Evolutionary conservation across 805 yeast species (phyloP), one percentile per base, ranked within the genome.

Genomic region (Myxozyma kluyveri): DNA sequence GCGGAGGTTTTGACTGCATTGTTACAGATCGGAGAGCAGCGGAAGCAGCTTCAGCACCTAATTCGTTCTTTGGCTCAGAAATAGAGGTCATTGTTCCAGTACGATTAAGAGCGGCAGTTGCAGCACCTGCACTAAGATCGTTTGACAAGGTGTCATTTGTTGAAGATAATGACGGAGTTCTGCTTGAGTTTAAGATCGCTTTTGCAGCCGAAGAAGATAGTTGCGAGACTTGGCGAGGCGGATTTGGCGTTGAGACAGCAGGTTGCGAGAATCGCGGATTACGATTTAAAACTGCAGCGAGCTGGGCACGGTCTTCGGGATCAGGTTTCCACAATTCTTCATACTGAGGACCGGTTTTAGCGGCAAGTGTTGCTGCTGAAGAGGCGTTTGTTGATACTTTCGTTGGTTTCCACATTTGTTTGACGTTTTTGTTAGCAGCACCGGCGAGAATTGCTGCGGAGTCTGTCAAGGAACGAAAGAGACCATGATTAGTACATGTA

Each of bases 251-350:
- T 18, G 37, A 35, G 33, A 21, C 29, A 19, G 17, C 42, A 41
- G 27, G 46, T 12, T 53, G 40, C 47, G 72, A 52, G 78, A 79
- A 41, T 71, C 77, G 76, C 51, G 72, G 72, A 57, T 63, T 63
- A 49, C 63, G 61, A 43, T 68, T 68, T 37, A 67, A 67, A 47
- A 77, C 75, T 0, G 84, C 79, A 14, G 84, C 84, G 23, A 78
- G 68, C 27, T 83, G 85, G 26, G 83, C 83, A 9, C 49, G 55
- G 40, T 74, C 73, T 22, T 79, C 76, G 10, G 85, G 84, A 44
- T 77, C 78, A 26, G 67, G 69, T 60, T 50, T 57, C 69, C 69
- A 63, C 54, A 58, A 54, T 50, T 54, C 71, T 17, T 42, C 26
- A 42, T 49, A 43, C 24, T 43, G 48, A 39, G 67, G 76, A n/a